phyloP scores from a whole-genome alignment of 2,329 filamentous ascomycete species.

The Davidsoniella australis region DNA sequence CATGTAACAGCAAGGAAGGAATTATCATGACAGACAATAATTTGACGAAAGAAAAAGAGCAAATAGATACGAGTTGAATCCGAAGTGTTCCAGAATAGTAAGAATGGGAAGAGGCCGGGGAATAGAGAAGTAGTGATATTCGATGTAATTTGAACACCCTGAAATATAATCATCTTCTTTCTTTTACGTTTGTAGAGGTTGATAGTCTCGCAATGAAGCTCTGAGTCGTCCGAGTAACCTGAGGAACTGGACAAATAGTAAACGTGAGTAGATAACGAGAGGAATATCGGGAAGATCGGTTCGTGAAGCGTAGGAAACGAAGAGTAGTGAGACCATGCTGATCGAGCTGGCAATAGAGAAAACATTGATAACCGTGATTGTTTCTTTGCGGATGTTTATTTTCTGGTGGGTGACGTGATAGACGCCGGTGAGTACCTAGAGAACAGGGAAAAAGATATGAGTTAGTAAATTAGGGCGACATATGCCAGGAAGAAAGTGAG shows the following conservation, averaged over 20 bases:
- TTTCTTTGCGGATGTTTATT: constrained; percentile 66
- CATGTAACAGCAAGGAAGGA: no score
- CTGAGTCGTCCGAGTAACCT: constrained; percentile 18
- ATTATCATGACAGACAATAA: no score
- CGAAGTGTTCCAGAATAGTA: no score
- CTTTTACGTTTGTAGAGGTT: not conserved
- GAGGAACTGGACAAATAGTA: constrained; percentile 20
- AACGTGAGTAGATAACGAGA: constrained; percentile 27
- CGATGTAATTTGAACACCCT: no score
- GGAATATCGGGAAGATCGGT: constrained; percentile 45
- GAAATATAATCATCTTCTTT: no score
- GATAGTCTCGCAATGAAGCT: constrained; percentile 15
- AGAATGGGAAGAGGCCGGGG: no score
- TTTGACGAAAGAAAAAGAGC: no score
- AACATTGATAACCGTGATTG: constrained; percentile 57
- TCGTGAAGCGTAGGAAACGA: constrained; percentile 47
- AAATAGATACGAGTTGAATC: no score
- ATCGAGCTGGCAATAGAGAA: constrained; percentile 63
- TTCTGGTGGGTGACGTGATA: constrained; percentile 66
- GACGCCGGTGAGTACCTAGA: constrained; percentile 50
- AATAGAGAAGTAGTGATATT: no score
- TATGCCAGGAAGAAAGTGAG: not conserved
- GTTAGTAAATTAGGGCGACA: not conserved
- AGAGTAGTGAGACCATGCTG: constrained; percentile 52
- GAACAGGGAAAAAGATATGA: not conserved